phyloP scores from a whole-genome alignment of 306 rosid genomes.

The Herpetospermum pedunculosum region DNA sequence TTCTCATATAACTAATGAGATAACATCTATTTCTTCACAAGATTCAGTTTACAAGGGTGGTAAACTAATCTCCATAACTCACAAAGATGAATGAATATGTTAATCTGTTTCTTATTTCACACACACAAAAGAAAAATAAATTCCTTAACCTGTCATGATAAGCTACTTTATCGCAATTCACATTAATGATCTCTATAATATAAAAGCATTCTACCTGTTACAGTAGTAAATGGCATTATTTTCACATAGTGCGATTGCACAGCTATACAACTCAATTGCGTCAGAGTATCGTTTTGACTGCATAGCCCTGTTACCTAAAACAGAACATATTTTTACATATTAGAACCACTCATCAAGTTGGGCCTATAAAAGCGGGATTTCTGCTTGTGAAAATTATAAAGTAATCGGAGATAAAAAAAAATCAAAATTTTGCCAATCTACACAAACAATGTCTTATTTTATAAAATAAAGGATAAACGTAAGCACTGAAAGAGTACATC shows the following conservation, averaged over 20 bases:
- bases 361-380: background rate
- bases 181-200: background rate
- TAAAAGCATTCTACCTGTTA: constrained; percentile 56
- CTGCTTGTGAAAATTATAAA: background rate
- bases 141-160: background rate
- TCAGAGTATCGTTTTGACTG: constrained; percentile 44
- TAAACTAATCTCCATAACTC: background rate
- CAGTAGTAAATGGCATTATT: constrained; percentile 77
- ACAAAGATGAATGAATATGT: background rate
- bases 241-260: constrained; percentile 61
- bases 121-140: background rate
- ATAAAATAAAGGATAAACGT: background rate
- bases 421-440: background rate
- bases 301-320: constrained; percentile 81
- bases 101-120: background rate
- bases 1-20: background rate
- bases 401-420: background rate
- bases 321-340: background rate
- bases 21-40: background rate
- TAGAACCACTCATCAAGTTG: background rate
- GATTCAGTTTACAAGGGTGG: background rate
- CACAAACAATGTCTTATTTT: background rate
- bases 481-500: background rate
- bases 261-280: constrained; percentile 70
- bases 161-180: background rate